These are phyloP conservation scores for Eucalyptus curtisii DNA, from an alignment of 345 rosid species.

Conservation along the genomic window DNA sequence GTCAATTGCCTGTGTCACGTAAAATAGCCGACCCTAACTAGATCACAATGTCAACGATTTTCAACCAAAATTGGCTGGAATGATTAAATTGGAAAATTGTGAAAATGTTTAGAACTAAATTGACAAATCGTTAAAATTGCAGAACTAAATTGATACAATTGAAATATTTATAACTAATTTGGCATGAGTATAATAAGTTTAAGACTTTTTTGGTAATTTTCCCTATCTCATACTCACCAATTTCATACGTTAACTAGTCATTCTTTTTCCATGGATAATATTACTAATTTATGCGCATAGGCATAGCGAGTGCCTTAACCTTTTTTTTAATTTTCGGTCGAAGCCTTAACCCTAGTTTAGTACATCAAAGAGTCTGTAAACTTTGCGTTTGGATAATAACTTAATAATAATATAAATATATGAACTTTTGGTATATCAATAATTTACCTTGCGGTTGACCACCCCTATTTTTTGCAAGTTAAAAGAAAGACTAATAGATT, in stretches of 20 bases:
- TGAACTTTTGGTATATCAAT: too few species aligned
- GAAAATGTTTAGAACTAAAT: too few species aligned
- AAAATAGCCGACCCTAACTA: too few species aligned
- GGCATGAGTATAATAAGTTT: background rate
- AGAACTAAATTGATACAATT: too few species aligned
- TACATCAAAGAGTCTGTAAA: background rate
- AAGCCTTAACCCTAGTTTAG: background rate
- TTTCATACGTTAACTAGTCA: background rate
- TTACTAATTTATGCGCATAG: background rate
- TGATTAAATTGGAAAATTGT: too few species aligned
- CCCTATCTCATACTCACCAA: background rate
- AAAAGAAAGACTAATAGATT: background rate
- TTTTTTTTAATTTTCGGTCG: too few species aligned
- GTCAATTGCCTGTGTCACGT: too few species aligned
- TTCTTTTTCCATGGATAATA: background rate
- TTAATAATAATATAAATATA: background rate
- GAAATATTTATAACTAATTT: background rate
- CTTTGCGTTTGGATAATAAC: background rate
- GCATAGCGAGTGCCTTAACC: background rate
- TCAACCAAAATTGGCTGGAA: accelerated
- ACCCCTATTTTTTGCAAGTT: background rate
- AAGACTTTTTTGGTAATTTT: background rate
- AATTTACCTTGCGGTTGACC: too few species aligned
- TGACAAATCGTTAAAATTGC: too few species aligned
- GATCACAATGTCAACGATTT: too few species aligned